Evolutionary conservation across 495 filamentous ascomycete species (phyloP).

Genomic region (Aspergillus bertholletiae): DNA sequence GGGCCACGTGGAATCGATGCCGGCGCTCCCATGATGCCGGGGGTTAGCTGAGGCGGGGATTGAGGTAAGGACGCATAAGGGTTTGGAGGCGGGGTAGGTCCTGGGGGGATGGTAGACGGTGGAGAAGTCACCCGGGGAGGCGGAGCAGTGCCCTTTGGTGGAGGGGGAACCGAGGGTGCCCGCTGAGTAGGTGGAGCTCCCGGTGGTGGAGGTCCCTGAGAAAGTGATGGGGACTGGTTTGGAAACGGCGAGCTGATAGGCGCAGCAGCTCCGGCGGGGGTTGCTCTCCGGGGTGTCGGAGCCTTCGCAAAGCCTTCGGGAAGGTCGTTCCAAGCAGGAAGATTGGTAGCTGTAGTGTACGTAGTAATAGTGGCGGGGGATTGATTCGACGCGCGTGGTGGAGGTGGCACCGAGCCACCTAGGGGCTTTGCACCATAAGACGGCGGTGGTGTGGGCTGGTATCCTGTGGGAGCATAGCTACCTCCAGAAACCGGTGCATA

Average conservation of each 20-base stretch:
- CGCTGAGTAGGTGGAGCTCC: slow-evolving; percentile 34
- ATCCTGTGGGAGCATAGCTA: slow-evolving; percentile 39
- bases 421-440: slow-evolving; percentile 40
- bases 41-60: slow-evolving; percentile 30
- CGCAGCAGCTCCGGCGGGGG: slow-evolving; percentile 57
- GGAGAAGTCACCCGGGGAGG: slow-evolving; percentile 57
- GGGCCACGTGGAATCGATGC: slow-evolving; percentile 66
- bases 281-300: slow-evolving; percentile 62
- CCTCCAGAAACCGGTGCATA: slow-evolving; percentile 55
- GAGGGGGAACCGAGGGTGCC: slow-evolving; percentile 53
- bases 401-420: slow-evolving; percentile 48
- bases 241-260: slow-evolving; percentile 66
- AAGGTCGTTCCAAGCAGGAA: slow-evolving; percentile 90
- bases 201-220: slow-evolving; percentile 44
- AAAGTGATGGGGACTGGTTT: slow-evolving; percentile 55
- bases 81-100: slow-evolving; percentile 55
- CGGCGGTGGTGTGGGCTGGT: slow-evolving; percentile 47
- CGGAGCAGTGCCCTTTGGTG: slow-evolving; percentile 44
- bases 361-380: slow-evolving; percentile 59
- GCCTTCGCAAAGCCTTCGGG: slow-evolving; percentile 77
- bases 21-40: slow-evolving; percentile 34
- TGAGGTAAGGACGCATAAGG: slow-evolving; percentile 61
- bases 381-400: slow-evolving; percentile 52
- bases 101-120: slow-evolving; percentile 41
- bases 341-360: slow-evolving; percentile 66